Evolutionary conservation across 495 filamentous ascomycete species (phyloP).

Genomic region (Tuber indicum): DNA sequence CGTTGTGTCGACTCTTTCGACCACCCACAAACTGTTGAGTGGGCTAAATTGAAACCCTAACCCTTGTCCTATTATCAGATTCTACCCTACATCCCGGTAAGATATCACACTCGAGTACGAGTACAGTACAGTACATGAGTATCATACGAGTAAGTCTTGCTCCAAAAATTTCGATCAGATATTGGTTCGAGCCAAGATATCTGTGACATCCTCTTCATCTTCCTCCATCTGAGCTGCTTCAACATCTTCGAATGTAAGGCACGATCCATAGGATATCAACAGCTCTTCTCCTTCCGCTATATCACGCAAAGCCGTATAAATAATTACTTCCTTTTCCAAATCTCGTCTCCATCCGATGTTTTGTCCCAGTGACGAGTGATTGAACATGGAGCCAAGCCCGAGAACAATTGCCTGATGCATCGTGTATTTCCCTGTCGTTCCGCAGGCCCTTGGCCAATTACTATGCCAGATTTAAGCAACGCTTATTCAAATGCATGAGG

Average conservation of each 20-base stretch:
- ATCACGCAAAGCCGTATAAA: conserved; percentile 50
- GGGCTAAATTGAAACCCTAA: not conserved
- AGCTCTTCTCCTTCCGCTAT: conserved; percentile 52
- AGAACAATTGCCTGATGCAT: conserved; percentile 51
- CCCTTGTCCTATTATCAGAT: not conserved
- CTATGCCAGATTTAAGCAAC: conserved; percentile 20
- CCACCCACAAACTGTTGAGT: not conserved
- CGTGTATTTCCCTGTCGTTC: conserved; percentile 25
- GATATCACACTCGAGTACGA: not conserved
- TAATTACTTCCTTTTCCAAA: conserved; percentile 45
- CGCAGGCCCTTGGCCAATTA: conserved; percentile 39
- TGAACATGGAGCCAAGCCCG: conserved; percentile 55
- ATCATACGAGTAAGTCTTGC: not conserved
- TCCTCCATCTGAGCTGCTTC: conserved; percentile 35
- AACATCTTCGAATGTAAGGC: conserved; percentile 51
- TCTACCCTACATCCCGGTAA: not conserved
- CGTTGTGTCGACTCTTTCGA: conserved; percentile 3
- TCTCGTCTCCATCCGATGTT: conserved; percentile 54
- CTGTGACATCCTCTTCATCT: conserved; percentile 18
- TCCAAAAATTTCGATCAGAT: conserved; percentile 10
- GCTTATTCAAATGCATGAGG: not conserved
- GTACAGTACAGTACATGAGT: not conserved
- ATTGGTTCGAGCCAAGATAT: conserved; percentile 21
- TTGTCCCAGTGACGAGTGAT: conserved; percentile 49
- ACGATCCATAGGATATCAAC: conserved; percentile 53